phyloP scores from a whole-genome alignment of 306 rosid genomes.

The Rosa chinensis region DNA sequence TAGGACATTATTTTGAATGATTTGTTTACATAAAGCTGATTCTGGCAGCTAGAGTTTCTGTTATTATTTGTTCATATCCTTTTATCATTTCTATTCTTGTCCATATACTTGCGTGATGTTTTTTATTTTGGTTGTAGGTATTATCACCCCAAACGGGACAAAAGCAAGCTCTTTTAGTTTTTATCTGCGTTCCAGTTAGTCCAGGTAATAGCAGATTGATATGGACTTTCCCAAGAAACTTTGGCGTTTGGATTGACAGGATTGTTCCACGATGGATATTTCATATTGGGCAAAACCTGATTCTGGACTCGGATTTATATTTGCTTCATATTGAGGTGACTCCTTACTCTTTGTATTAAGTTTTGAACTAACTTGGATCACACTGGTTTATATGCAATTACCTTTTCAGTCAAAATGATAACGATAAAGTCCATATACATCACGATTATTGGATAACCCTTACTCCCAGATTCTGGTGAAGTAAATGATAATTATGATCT shows the following conservation, averaged over 20 bases:
- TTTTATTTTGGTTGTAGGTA: slow-evolving; percentile 42
- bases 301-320: slow-evolving; percentile 90
- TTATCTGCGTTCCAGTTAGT: slow-evolving; percentile 82
- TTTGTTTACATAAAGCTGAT: not conserved
- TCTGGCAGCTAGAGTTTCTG: not conserved
- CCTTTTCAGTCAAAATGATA: not conserved
- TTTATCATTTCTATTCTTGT: not conserved
- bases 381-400: not conserved
- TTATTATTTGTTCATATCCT: not conserved
- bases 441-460: not conserved
- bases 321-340: slow-evolving; percentile 93
- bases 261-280: slow-evolving; percentile 86
- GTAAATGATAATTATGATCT: not conserved
- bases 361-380: slow-evolving; percentile 8
- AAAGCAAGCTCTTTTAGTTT: slow-evolving; percentile 44
- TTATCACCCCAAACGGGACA: slow-evolving; percentile 23
- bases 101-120: slow-evolving; percentile 7
- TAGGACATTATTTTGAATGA: slow-evolving; percentile 9
- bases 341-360: slow-evolving; percentile 15
- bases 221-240: slow-evolving; percentile 91
- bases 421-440: not conserved
- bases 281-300: slow-evolving; percentile 77
- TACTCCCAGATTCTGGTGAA: not conserved
- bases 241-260: slow-evolving; percentile 65
- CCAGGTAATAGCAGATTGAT: slow-evolving; percentile 92